Evolutionary conservation across 2,329 filamentous ascomycete species (phyloP).

Genomic region (Clonostachys chloroleuca): DNA sequence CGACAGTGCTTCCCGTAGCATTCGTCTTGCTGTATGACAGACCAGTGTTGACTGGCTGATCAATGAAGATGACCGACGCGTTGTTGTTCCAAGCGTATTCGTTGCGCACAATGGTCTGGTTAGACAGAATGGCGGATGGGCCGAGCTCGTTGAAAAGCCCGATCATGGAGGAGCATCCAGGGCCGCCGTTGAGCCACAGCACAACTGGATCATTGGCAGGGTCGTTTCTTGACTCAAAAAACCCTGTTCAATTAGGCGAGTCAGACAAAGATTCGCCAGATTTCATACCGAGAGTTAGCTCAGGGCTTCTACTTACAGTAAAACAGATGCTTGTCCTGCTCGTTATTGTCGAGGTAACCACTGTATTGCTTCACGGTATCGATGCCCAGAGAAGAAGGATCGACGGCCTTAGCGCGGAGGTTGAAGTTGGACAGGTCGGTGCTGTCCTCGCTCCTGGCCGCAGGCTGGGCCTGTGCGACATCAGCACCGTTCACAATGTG

Average conservation of each 20-base stretch:
- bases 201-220: conserved; percentile 95
- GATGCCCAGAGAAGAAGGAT: conserved; percentile 77
- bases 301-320: conserved; percentile 67
- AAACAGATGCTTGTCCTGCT: conserved; percentile 96
- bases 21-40: conserved; percentile 97
- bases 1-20: conserved; percentile 34
- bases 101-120: conserved; percentile 80
- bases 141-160: conserved; percentile 97
- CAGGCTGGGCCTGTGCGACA: conserved; percentile 67
- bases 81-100: conserved; percentile 94
- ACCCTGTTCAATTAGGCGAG: conserved; percentile 61
- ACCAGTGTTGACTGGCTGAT: conserved; percentile 97
- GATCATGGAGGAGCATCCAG: conserved; percentile 93
- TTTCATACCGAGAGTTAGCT: background rate
- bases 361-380: conserved; percentile 98
- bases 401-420: conserved; percentile 85
- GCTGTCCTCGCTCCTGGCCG: conserved; percentile 53
- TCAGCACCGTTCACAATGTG: conserved; percentile 83
- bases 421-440: conserved; percentile 84
- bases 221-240: conserved; percentile 98
- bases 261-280: conserved; percentile 1
- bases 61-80: conserved; percentile 97
- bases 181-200: conserved; percentile 92
- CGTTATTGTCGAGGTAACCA: conserved; percentile 94
- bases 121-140: conserved; percentile 81